phyloP scores from a whole-genome alignment of 1,284 basidiomycete genomes.

The Singerocomus rubriflavus region DNA sequence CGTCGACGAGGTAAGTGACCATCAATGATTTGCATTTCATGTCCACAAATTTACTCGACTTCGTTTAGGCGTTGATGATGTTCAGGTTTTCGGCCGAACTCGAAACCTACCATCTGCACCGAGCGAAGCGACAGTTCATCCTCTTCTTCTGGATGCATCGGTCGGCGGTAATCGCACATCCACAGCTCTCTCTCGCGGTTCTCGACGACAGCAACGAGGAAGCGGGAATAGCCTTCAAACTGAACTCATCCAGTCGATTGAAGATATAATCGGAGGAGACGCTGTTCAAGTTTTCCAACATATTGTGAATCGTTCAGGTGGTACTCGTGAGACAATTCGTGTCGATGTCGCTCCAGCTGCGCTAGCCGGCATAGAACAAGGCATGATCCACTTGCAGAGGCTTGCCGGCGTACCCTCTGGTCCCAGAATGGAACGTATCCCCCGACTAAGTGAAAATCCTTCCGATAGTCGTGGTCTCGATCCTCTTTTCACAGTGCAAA shows the following conservation, averaged over 20 bases:
- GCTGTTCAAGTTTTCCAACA: constrained; percentile 84
- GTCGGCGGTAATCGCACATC: constrained; percentile 45
- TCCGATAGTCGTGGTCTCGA: constrained; percentile 61
- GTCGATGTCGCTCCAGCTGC: constrained; percentile 67
- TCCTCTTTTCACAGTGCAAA: constrained; percentile 79
- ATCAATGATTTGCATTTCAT: constrained; percentile 1
- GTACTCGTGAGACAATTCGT: constrained; percentile 62
- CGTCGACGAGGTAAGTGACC: constrained; percentile 48
- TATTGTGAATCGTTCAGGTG: constrained; percentile 58
- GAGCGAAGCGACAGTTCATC: constrained; percentile 74
- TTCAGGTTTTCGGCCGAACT: constrained; percentile 61
- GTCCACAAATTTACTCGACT: constrained; percentile 6
- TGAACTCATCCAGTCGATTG: constrained; percentile 76
- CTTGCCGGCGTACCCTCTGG: constrained; percentile 49
- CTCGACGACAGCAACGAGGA: constrained; percentile 58
- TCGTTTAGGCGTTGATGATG: constrained; percentile 45
- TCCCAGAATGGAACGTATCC: constrained; percentile 57
- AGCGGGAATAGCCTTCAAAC: constrained; percentile 45
- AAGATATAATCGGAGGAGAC: constrained; percentile 79
- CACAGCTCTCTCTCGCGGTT: constrained; percentile 44
- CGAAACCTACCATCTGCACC: constrained; percentile 48
- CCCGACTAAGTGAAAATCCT: constrained; percentile 47
- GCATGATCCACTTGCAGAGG: constrained; percentile 45
- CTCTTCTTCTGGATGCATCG: constrained; percentile 70
- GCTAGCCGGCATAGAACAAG: constrained; percentile 54